Percentiles rank a stretch among this genome's conserved stretches.
phyloP scores from a whole-genome alignment of 345 rosid species.

The Excoecaria cochinchinensis region DNA sequence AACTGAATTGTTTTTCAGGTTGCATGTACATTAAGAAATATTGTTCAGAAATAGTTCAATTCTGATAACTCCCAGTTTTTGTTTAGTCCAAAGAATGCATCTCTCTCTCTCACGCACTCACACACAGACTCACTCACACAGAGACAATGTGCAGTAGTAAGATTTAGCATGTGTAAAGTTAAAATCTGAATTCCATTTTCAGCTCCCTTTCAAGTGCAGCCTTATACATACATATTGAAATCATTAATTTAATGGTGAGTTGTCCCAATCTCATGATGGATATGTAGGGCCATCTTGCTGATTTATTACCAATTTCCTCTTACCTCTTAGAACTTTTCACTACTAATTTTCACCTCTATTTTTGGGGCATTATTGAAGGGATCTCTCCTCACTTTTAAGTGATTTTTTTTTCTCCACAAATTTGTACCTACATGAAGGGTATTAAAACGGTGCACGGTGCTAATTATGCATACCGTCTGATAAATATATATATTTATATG shows the following conservation, averaged over 20 bases:
- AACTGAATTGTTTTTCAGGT: background rate
- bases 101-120: background rate
- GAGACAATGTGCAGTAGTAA: background rate
- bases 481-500: too few relatives aligned
- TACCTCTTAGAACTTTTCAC: background rate
- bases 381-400: background rate
- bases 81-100: constrained; percentile 11
- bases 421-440: too few relatives aligned
- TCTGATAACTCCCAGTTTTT: constrained; percentile 10
- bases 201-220: constrained; percentile 10
- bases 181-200: background rate
- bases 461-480: too few relatives aligned
- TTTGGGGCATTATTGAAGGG: background rate
- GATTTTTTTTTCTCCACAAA: too few relatives aligned
- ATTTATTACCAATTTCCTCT: background rate
- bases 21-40: constrained; percentile 1
- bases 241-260: constrained; percentile 16
- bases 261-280: constrained; percentile 25
- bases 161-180: constrained; percentile 10
- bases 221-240: constrained; percentile 8
- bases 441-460: too few relatives aligned
- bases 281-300: constrained; percentile 5
- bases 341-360: background rate
- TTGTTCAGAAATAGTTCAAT: background rate
- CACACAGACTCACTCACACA: background rate